A percentile compares a stretch with the other conserved stretches of the same genome.
Conservation (phyloP, 148 eudicot genomes). For the Fagopyrum tataricum region DNA sequence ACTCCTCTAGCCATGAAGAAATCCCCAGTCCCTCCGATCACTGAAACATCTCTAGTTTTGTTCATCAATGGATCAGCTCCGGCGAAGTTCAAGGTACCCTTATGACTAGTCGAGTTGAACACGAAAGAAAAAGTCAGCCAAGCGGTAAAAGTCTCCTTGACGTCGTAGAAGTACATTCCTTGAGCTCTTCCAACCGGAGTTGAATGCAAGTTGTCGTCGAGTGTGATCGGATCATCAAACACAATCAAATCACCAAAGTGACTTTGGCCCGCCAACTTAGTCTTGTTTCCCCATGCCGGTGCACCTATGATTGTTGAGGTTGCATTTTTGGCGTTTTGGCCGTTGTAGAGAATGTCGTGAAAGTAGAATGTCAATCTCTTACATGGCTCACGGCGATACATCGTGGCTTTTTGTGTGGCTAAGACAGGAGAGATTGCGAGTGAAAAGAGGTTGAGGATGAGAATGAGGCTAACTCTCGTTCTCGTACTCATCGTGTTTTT, state of each 20-base stretch:
- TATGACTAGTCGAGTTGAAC: slow-evolving; percentile 39
- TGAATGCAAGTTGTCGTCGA: slow-evolving; percentile 46
- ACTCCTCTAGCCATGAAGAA: slow-evolving; percentile 73
- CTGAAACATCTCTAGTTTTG: slow-evolving; percentile 62
- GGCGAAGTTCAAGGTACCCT: slow-evolving; percentile 45
- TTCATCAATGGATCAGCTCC: slow-evolving; percentile 65
- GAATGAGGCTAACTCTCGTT: neutral
- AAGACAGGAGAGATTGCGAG: neutral
- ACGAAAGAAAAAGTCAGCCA: slow-evolving; percentile 55
- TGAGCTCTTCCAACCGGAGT: slow-evolving; percentile 55
- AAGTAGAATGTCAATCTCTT: slow-evolving; percentile 33
- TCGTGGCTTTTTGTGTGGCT: neutral
- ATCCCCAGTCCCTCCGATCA: slow-evolving; percentile 73
- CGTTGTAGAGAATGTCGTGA: slow-evolving; percentile 57
- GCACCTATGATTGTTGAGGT: slow-evolving; percentile 50
- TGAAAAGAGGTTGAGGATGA: neutral
- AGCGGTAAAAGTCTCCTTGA: slow-evolving; percentile 34
- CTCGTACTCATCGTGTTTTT: neutral
- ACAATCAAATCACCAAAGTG: slow-evolving; percentile 56
- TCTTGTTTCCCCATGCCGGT: slow-evolving; percentile 44
- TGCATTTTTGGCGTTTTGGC: slow-evolving; percentile 44
- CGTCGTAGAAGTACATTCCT: slow-evolving; percentile 57
- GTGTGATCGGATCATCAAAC: slow-evolving; percentile 70
- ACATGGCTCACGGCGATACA: slow-evolving; percentile 32
- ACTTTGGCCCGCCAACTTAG: slow-evolving; percentile 22